Conservation (phyloP, 352 stramenopile species). For the Saprolegnia diclina region DNA sequence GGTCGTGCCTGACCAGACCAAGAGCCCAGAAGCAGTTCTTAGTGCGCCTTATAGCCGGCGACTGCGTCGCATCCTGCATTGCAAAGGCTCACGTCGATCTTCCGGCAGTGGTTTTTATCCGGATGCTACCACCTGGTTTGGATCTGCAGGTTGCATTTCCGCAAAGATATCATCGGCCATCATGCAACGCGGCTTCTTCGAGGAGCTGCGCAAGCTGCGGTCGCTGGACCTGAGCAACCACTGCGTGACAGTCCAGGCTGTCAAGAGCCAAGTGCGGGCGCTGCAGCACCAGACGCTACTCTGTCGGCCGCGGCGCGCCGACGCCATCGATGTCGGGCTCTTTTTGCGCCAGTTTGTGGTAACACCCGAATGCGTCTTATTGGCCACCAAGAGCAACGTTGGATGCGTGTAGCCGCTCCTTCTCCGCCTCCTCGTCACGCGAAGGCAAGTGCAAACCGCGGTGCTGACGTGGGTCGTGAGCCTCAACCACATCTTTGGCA, state of each 20-base stretch:
- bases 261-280: constrained; percentile 18
- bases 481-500: constrained; percentile 15
- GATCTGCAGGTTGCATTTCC: neutral
- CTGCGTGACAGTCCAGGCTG: constrained; percentile 5
- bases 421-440: constrained; percentile 4
- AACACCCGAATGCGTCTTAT: neutral
- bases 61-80: too few species aligned
- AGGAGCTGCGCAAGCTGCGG: constrained; percentile 16
- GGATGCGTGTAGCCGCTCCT: constrained; percentile 18
- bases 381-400: neutral
- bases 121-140: neutral
- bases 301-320: neutral
- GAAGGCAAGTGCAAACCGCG: constrained; percentile 11
- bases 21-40: too few species aligned
- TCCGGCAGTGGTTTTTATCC: neutral
- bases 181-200: constrained; percentile 5
- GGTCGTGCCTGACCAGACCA: too few species aligned
- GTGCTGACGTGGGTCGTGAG: constrained; percentile 17
- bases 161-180: neutral
- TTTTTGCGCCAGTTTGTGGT: constrained; percentile 15
- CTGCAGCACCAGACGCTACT: constrained; percentile 8
- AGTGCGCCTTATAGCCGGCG: too few species aligned
- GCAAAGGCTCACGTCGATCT: too few species aligned
- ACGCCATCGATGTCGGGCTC: neutral
- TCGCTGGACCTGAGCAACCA: constrained; percentile 4